These are phyloP conservation scores for Cytospora schulzeri DNA, from an alignment of 2,329 filamentous ascomycete genomes.

Conservation along the genomic window DNA sequence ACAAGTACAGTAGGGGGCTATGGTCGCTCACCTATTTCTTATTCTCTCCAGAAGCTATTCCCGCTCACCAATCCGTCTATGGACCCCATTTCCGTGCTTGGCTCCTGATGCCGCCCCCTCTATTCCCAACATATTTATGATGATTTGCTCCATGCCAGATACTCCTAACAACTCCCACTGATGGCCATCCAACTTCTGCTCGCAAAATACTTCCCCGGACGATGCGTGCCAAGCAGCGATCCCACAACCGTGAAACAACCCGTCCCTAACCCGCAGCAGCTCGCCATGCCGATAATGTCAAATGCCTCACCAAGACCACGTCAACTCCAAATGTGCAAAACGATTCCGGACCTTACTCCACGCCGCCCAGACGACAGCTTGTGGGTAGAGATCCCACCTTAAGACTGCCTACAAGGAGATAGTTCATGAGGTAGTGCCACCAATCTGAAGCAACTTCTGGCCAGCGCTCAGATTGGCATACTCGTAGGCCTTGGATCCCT, in stretches of 20 bases:
- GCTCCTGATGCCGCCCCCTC: conserved; percentile 4
- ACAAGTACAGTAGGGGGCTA: conserved; percentile 10
- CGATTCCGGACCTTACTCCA: background rate
- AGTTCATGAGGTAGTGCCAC: background rate
- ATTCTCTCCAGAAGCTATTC: background rate
- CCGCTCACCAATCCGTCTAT: conserved; percentile 5
- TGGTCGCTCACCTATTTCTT: conserved; percentile 1
- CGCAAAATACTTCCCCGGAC: conserved; percentile 9
- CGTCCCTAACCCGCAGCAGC: conserved; percentile 7
- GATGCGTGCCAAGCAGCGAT: conserved; percentile 16
- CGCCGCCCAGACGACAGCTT: background rate
- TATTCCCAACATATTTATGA: conserved; percentile 13
- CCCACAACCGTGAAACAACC: conserved; percentile 11
- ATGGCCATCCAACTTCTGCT: conserved; percentile 13
- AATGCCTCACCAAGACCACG: conserved; percentile 1
- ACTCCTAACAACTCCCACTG: conserved; percentile 22
- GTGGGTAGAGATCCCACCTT: background rate
- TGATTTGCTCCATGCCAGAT: background rate
- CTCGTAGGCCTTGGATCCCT: conserved; percentile 68
- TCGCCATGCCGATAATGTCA: conserved; percentile 3
- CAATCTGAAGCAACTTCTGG: conserved; percentile 57
- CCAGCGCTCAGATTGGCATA: conserved; percentile 65
- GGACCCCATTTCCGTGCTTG: background rate
- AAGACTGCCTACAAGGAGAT: background rate
- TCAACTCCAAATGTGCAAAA: conserved; percentile 16